phyloP scores from a whole-genome alignment of 176 grass and related monocot species.

The Juncus effusus region DNA sequence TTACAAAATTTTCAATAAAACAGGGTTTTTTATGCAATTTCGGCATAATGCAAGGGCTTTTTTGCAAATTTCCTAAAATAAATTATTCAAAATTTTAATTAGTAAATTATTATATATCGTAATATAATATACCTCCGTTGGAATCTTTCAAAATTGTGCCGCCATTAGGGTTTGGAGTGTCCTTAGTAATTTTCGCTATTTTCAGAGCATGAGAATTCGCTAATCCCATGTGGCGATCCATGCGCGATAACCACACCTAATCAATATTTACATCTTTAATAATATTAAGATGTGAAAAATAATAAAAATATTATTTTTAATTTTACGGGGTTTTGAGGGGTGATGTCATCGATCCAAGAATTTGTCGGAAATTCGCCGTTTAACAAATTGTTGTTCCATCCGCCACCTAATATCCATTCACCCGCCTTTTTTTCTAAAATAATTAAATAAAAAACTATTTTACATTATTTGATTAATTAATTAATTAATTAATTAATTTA shows the following conservation, averaged over 20 bases:
- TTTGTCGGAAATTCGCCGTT: constrained; percentile 48
- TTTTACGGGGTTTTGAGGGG: constrained; percentile 73
- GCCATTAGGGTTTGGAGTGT: constrained; percentile 56
- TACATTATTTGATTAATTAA: neutral
- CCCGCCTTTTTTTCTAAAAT: constrained; percentile 16
- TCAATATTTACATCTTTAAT: neutral
- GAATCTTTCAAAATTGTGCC: constrained; percentile 58
- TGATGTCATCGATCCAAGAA: constrained; percentile 82
- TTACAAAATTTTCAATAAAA: too few species aligned
- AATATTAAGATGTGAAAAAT: constrained; percentile 2
- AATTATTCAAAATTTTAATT: too few species aligned
- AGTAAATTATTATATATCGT: too few species aligned
- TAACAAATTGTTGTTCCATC: constrained; percentile 91
- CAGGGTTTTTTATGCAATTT: too few species aligned
- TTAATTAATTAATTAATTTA: neutral
- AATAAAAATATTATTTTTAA: constrained; percentile 1
- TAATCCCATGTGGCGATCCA: constrained; percentile 86
- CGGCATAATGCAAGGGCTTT: too few species aligned
- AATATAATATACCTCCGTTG: constrained; percentile 55
- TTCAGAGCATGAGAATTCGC: constrained; percentile 81
- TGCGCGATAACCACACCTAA: constrained; percentile 81
- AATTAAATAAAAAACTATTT: neutral
- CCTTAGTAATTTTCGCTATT: constrained; percentile 58
- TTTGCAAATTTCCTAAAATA: too few species aligned
- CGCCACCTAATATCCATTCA: constrained; percentile 68